Evolutionary conservation across 768 basidiomycete genomes (phyloP).

Genomic region (Rhodocollybia butyracea): DNA sequence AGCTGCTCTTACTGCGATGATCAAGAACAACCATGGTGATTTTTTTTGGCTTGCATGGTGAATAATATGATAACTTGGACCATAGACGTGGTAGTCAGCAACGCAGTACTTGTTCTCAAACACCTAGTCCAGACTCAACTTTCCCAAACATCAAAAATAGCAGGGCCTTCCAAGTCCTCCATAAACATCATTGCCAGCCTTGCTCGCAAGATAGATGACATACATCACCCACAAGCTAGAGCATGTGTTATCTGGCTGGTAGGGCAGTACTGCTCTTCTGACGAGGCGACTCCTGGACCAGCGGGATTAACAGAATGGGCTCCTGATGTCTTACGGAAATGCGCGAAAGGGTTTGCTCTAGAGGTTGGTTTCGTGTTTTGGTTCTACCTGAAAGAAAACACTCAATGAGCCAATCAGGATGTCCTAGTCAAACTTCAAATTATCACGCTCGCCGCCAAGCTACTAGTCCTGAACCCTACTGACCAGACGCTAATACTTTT

Average conservation of each 20-base stretch:
- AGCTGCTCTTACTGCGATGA: constrained; percentile 71
- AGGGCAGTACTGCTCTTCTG: constrained; percentile 72
- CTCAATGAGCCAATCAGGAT: too few relatives aligned
- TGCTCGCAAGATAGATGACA: constrained; percentile 73
- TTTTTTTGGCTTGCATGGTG: constrained; percentile 5
- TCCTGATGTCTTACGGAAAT: constrained; percentile 84
- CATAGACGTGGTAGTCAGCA: constrained; percentile 72
- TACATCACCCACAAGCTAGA: constrained; percentile 74
- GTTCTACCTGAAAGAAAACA: constrained; percentile 2
- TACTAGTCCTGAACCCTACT: constrained; percentile 65
- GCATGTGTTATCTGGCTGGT: constrained; percentile 93
- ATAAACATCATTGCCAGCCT: constrained; percentile 75
- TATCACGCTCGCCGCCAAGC: constrained; percentile 82
- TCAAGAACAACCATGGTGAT: constrained; percentile 73
- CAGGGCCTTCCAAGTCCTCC: constrained; percentile 37
- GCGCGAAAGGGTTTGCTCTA: constrained; percentile 63
- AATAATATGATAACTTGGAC: not conserved
- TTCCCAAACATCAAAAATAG: constrained; percentile 21
- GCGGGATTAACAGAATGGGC: constrained; percentile 75
- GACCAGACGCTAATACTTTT: constrained; percentile 50
- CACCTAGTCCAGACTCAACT: constrained; percentile 73
- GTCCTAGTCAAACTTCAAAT: constrained; percentile 77
- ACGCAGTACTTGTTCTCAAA: constrained; percentile 83
- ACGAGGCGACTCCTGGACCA: constrained; percentile 31
- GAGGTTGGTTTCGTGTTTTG: constrained; percentile 49